Evolutionary conservation across 2,329 filamentous ascomycete species (phyloP), one percentile per base, ranked within the genome.

Genomic region (Eutypella sp.): DNA sequence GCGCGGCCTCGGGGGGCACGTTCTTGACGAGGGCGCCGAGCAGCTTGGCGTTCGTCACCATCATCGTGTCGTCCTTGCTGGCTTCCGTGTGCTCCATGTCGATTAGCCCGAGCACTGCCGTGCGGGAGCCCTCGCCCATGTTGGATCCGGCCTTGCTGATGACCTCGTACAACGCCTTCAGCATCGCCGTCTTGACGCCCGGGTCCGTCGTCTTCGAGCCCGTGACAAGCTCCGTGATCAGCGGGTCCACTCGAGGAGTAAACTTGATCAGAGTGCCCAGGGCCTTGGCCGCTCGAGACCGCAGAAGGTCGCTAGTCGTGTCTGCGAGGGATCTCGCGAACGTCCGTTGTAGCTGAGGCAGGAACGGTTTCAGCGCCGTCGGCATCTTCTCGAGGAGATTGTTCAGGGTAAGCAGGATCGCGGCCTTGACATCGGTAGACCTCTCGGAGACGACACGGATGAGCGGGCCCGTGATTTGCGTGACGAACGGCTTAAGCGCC

Each of bases 391-490:
- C 90, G 31, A 99, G 75, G 24, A 99, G 73, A 57, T 95, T 96
- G 72, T 96, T 97, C 55, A 99, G 80, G 0, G 93, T 96, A 44
- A 95, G 78, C 50, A 99, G 75, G 64, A 99, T 96, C 36, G 93
- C 93, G 49, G 89, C 86, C 71, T 96, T 97, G 67, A 99, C 90
- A 42, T 99, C 95, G 2, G 90, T 90, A 3, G 93, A 96, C 51
- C 92, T 84, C 67, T 99, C 93, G 5, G 93, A 96, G 16, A 99
- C 91, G 19, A 97, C 92, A 78, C 93, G 88, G 66, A 99, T 99
- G 44, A 99, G 80, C 19, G 95, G 93, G 63, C 93, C 93, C 5
- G 95, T 97, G 57, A 99, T 96, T 62, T 96, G 91, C 24, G 92
- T 96, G 49, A 99, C 93, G 60, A 95, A 97, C 7, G 91, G 89